phyloP scores from a whole-genome alignment of 2,329 filamentous ascomycete genomes.

The Aspergillus udagawae region DNA sequence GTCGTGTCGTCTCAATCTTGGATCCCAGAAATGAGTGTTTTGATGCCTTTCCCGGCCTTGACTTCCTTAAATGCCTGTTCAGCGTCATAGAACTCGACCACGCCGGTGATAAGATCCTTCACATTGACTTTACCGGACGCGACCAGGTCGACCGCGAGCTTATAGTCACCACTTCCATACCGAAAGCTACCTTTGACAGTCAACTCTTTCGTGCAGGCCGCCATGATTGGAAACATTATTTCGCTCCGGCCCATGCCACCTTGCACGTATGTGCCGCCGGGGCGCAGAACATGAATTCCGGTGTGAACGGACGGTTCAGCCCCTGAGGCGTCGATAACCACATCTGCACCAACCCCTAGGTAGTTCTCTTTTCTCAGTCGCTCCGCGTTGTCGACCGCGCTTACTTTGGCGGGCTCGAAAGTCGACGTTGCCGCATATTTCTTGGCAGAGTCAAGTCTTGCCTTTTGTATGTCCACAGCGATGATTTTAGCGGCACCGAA shows the following conservation, averaged over 20 bases:
- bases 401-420: constrained; percentile 59
- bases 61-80: constrained; percentile 85
- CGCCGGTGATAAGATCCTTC: constrained; percentile 74
- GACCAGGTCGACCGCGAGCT: constrained; percentile 74
- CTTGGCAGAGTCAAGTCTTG: constrained; percentile 73
- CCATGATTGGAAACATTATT: constrained; percentile 88
- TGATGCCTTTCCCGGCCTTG: constrained; percentile 67
- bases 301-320: constrained; percentile 76
- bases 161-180: constrained; percentile 84
- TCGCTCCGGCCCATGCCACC: constrained; percentile 86
- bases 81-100: constrained; percentile 75
- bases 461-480: constrained; percentile 80
- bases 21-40: constrained; percentile 43
- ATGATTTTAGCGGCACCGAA: constrained; percentile 84
- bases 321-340: constrained; percentile 75
- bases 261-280: constrained; percentile 75
- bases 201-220: constrained; percentile 83
- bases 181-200: constrained; percentile 84
- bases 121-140: constrained; percentile 64
- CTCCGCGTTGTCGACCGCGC: constrained; percentile 69
- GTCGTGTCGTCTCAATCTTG: constrained; percentile 13
- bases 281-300: constrained; percentile 64
- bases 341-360: constrained; percentile 66
- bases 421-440: constrained; percentile 56
- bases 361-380: constrained; percentile 61